Percentiles rank a stretch among this genome's conserved stretches.
These are phyloP conservation scores for Eutypa lata DNA, from an alignment of 2,329 filamentous ascomycete species.

Conservation along the genomic window DNA sequence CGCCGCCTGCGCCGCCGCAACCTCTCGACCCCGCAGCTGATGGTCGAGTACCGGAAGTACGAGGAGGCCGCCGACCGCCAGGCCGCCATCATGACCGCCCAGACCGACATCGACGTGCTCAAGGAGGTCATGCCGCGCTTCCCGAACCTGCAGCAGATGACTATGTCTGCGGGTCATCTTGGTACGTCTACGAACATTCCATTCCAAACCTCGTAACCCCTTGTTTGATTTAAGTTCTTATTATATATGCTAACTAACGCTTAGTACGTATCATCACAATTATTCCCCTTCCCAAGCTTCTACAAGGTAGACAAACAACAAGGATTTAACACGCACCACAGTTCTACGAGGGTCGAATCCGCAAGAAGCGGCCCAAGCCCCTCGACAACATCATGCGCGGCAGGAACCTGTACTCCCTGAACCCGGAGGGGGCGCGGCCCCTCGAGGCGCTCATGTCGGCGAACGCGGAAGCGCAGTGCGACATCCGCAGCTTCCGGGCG, in stretches of 20 bases:
- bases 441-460: conserved; percentile 22
- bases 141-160: conserved; percentile 15
- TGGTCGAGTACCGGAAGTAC: conserved; percentile 17
- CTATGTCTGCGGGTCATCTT: conserved; percentile 12
- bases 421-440: conserved; percentile 17
- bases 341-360: conserved; percentile 8
- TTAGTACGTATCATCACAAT: too few species aligned
- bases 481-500: conserved; percentile 15
- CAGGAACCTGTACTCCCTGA: not conserved
- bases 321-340: too few species aligned
- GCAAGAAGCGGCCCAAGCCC: conserved; percentile 9
- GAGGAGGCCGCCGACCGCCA: conserved; percentile 12
- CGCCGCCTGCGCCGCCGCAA: not conserved
- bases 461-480: conserved; percentile 11
- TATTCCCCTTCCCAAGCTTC: too few species aligned
- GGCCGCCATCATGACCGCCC: conserved; percentile 8
- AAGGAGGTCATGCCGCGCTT: conserved; percentile 20
- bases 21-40: conserved; percentile 5
- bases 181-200: not conserved
- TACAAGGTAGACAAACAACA: too few species aligned
- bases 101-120: conserved; percentile 14
- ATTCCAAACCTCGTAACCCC: too few species aligned
- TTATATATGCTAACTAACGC: too few species aligned
- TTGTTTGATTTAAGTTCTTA: too few species aligned
- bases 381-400: conserved; percentile 4